A percentile compares a stretch with the other conserved stretches of the same genome.
Conservation (phyloP, 2,329 filamentous ascomycete species). For the Cladorrhinum sp. region DNA sequence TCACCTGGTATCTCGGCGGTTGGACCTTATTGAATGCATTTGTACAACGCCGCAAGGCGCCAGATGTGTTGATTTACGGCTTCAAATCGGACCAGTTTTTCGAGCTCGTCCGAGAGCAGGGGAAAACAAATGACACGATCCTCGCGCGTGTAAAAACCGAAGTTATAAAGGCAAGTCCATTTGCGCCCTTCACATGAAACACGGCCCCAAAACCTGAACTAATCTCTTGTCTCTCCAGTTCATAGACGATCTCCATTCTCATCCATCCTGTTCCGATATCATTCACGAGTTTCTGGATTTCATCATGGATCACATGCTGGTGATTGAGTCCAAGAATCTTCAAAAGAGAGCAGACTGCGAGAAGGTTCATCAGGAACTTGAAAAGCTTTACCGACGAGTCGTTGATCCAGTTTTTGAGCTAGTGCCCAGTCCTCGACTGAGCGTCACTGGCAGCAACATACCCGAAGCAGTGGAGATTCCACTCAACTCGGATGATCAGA, state of each 20-base stretch:
- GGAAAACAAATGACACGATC: neutral
- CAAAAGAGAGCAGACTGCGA: neutral
- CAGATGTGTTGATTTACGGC: neutral
- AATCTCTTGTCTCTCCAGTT: slow-evolving; percentile 3
- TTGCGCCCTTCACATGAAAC: neutral
- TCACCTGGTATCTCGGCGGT: slow-evolving; percentile 13
- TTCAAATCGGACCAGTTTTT: slow-evolving; percentile 12
- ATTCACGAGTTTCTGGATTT: slow-evolving; percentile 6
- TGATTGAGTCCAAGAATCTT: slow-evolving; percentile 2
- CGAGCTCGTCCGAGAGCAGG: slow-evolving; percentile 4
- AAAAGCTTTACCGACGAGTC: neutral
- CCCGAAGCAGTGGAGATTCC: slow-evolving; percentile 5
- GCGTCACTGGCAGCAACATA: neutral
- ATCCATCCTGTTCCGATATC: slow-evolving; percentile 5
- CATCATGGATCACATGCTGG: slow-evolving; percentile 9
- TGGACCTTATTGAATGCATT: neutral
- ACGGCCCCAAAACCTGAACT: neutral
- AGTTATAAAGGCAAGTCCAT: neutral
- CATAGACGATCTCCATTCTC: slow-evolving; percentile 9
- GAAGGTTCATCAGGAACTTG: neutral
- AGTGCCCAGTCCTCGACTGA: neutral
- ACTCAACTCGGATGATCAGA: neutral
- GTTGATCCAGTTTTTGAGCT: neutral
- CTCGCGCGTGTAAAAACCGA: slow-evolving; percentile 5
- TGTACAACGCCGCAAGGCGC: slow-evolving; percentile 2